Base-by-base conservation (phyloP, 148 eudicot species). In the Cornus suecica region DNA sequence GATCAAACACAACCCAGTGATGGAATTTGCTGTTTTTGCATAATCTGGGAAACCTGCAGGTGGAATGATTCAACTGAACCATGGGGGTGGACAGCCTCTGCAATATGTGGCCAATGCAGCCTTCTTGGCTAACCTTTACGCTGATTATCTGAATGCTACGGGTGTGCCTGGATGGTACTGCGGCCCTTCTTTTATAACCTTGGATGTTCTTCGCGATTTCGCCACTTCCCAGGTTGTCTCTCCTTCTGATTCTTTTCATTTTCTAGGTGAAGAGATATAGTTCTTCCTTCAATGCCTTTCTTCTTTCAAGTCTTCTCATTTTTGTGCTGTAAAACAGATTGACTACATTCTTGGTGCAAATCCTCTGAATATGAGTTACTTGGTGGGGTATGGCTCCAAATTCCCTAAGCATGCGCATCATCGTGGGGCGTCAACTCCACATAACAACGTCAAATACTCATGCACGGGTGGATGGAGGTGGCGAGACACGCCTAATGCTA, bases 21-120 rank as follows among this genome's bases (percentile, higher is more conserved):
- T 13, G 16, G 16, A 70, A n/a, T 27, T 26, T 27, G 45, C 18
- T 29, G 34, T 31, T 18, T 23, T 16, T 8, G 7, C 7, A 32
- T 3, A 2, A 32, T 32, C 5, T 32, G 34, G 34, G 34, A 32
- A 20, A 32, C 16, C 66, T 79, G 77, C 82, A 92, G 97, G 93
- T 0, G 97, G 97, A 42, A 27, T 93, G 75, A 89, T 91, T n/a
- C 75, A 84, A 61, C 68, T 91, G 64, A 88, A 88, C 80, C 87
- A 74, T 22, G 90, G 92, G 61, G 75, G 76, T 71, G 81, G 83
- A 31, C 84, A 87, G 67, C 84, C 88, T 13, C 79, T 93, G 61
- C 97, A 93, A 65, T 93, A 89, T 27, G 93, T 85, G n/a, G 97
- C 62, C 8, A 91, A 89, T 80, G 82, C 97, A 7, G 92, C 95